These are phyloP conservation scores for Cladophialophora carrionii DNA, from an alignment of 2,329 filamentous ascomycete species.

Conservation along the genomic window DNA sequence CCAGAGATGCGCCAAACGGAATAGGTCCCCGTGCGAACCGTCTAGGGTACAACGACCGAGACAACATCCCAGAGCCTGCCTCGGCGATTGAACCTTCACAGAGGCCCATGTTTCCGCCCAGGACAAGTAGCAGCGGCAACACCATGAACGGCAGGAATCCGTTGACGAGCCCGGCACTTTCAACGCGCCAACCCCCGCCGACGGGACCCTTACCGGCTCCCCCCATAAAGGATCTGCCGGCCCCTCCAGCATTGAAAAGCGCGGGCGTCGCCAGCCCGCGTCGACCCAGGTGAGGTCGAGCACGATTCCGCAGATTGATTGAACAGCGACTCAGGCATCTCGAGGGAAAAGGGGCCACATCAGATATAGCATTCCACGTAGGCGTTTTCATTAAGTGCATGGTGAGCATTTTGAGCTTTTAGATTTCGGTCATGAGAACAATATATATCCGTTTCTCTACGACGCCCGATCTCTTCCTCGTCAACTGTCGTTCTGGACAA, in stretches of 20 bases:
- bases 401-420: conserved; percentile 21
- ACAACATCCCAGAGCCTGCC: conserved; percentile 43
- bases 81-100: conserved; percentile 47
- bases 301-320: conserved; percentile 16
- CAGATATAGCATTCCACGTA: conserved; percentile 27
- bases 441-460: conserved; percentile 9
- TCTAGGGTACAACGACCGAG: conserved; percentile 30
- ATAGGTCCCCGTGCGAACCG: conserved; percentile 36
- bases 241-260: conserved; percentile 29
- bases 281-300: conserved; percentile 25
- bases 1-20: conserved; percentile 43
- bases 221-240: conserved; percentile 44
- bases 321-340: conserved; percentile 21
- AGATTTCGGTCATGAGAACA: conserved; percentile 19
- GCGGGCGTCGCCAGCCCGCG: conserved; percentile 33
- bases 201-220: conserved; percentile 63
- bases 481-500: neutral
- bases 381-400: conserved; percentile 21
- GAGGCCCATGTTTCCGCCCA: conserved; percentile 46
- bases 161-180: conserved; percentile 61
- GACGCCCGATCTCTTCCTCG: neutral
- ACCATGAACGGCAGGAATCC: conserved; percentile 36
- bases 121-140: conserved; percentile 43
- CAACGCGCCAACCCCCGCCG: conserved; percentile 64
- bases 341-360: conserved; percentile 14